Conservation (phyloP, 768 basidiomycete genomes). For the Lentinula boryana region DNA sequence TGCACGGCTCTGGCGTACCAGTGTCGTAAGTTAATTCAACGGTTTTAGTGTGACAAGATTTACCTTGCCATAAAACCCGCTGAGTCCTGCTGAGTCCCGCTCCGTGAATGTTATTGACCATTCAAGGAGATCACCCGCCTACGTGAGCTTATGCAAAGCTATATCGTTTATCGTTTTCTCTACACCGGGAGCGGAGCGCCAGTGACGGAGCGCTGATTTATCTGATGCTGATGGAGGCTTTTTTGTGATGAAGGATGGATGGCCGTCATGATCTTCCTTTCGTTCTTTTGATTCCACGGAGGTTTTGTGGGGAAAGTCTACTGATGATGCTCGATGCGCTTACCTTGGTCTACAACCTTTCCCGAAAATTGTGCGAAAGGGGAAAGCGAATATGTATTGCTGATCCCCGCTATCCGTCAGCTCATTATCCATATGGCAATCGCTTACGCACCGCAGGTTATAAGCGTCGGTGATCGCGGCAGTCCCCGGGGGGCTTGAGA, state of each 20-base stretch:
- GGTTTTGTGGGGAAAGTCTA: background rate
- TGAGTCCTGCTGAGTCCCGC: background rate
- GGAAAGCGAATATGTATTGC: background rate
- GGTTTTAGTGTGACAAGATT: background rate
- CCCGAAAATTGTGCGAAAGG: background rate
- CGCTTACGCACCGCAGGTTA: background rate
- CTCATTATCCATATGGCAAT: background rate
- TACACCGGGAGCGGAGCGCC: constrained; percentile 3
- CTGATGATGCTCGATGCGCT: background rate
- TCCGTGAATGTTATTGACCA: background rate
- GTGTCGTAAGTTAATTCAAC: constrained; percentile 4
- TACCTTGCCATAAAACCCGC: constrained; percentile 2
- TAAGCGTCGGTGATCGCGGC: background rate
- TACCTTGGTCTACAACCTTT: background rate
- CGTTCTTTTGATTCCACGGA: background rate
- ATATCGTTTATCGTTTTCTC: background rate
- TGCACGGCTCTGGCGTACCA: background rate
- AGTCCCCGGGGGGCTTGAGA: background rate
- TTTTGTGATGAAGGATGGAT: background rate
- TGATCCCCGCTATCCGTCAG: background rate
- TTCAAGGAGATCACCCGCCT: background rate
- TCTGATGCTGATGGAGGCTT: constrained; percentile 2
- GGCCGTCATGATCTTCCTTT: background rate
- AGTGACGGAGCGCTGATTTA: constrained; percentile 5
- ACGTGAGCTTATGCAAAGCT: background rate